Evolutionary conservation across 192 early-diverging fungal genomes (phyloP).

Genomic region (Mortierella antarctica): DNA sequence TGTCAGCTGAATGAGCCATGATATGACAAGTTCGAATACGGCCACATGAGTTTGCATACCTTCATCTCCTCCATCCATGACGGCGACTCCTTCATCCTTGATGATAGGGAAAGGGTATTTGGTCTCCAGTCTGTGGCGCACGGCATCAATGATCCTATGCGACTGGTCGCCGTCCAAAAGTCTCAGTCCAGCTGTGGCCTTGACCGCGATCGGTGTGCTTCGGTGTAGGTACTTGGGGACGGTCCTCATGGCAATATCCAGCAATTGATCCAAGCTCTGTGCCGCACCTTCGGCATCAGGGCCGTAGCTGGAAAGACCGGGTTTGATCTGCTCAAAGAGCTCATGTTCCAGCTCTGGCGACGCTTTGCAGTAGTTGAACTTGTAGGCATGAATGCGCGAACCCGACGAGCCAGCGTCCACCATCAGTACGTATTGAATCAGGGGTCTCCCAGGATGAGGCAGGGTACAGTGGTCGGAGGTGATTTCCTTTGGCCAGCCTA

Average conservation of each 20-base stretch:
- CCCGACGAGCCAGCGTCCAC: slow-evolving; percentile 97
- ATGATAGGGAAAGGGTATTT: slow-evolving; percentile 87
- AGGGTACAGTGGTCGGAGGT: slow-evolving; percentile 70
- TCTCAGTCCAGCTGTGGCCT: slow-evolving; percentile 95
- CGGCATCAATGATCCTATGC: slow-evolving; percentile 77
- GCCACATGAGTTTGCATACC: slow-evolving; percentile 56
- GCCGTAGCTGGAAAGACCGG: slow-evolving; percentile 82
- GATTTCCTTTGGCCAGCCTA: slow-evolving; percentile 46
- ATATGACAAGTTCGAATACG: background rate
- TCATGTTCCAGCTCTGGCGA: slow-evolving; percentile 89
- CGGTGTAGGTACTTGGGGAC: slow-evolving; percentile 76
- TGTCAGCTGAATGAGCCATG: background rate
- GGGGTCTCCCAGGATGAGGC: slow-evolving; percentile 72
- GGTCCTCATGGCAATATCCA: slow-evolving; percentile 77
- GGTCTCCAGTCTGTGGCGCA: slow-evolving; percentile 71
- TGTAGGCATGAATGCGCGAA: slow-evolving; percentile 97
- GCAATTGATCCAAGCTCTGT: slow-evolving; percentile 78
- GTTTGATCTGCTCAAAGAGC: slow-evolving; percentile 85
- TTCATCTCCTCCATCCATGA: slow-evolving; percentile 98
- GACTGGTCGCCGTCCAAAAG: slow-evolving; percentile 79
- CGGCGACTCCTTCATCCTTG: slow-evolving; percentile 75
- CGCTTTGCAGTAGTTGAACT: slow-evolving; percentile 93
- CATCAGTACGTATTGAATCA: slow-evolving; percentile 93
- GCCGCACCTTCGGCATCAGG: slow-evolving; percentile 84
- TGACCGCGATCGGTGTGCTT: slow-evolving; percentile 93